A percentile compares a stretch with the other conserved stretches of the same genome.
Evolutionary conservation across 2,329 filamentous ascomycete genomes (phyloP).

Genomic region (Pseudogymnoascus sp.): DNA sequence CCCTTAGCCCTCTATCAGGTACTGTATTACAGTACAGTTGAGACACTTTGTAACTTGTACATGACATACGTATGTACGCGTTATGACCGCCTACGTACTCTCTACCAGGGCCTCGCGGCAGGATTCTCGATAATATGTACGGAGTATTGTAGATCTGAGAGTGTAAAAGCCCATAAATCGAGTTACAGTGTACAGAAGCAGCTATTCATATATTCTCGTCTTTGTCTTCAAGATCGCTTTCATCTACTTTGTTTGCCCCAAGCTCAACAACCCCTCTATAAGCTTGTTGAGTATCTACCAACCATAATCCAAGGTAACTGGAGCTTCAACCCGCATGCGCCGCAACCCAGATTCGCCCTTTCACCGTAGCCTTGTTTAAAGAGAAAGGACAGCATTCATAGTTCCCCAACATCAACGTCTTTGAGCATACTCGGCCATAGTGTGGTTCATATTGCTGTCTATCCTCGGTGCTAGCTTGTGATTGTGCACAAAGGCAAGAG

Average conservation of each 20-base stretch:
- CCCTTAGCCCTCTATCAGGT: not conserved
- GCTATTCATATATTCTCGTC: not conserved
- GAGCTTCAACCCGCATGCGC: constrained; percentile 1
- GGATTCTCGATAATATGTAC: not conserved
- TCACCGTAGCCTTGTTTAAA: not conserved
- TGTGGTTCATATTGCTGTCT: not conserved
- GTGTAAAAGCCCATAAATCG: not conserved
- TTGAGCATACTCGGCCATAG: not conserved
- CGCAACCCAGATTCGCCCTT: not conserved
- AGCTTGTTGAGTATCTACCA: not conserved
- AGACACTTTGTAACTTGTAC: not conserved
- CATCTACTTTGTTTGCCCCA: not conserved
- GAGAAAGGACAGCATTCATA: not conserved
- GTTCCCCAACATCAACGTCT: not conserved
- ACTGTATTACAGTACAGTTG: not conserved
- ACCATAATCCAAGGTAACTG: not conserved
- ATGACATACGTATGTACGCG: not conserved
- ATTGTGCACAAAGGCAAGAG: constrained; percentile 1
- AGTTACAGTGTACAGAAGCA: not conserved
- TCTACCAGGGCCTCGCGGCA: not conserved
- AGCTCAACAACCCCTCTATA: not conserved
- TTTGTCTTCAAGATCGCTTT: not conserved
- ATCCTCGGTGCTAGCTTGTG: not conserved
- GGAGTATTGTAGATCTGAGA: not conserved
- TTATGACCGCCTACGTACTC: not conserved